phyloP scores from a whole-genome alignment of 2,329 filamentous ascomycete species.

The Alternaria gaisen region DNA sequence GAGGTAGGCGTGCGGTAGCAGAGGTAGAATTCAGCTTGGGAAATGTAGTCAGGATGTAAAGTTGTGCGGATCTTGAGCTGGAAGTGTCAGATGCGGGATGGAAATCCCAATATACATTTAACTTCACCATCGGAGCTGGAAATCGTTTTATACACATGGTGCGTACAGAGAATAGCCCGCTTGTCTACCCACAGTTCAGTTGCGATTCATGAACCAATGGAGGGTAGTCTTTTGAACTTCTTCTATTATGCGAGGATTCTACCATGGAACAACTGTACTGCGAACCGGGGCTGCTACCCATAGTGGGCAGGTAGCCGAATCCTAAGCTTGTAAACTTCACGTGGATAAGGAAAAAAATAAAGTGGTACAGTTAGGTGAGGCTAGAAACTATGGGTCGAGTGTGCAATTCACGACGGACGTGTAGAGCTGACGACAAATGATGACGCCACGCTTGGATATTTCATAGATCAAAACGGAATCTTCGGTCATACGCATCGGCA shows the following conservation, averaged over 20 bases:
- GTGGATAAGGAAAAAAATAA: accelerated
- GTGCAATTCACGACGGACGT: too few relatives aligned
- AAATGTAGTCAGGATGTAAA: background rate
- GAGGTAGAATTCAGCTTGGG: background rate
- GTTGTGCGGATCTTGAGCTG: background rate
- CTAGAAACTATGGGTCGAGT: too few relatives aligned
- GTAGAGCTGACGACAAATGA: too few relatives aligned
- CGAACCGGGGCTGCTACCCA: background rate
- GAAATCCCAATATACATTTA: accelerated
- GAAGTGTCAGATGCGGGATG: background rate
- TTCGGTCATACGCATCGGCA: accelerated
- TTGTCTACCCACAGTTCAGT: background rate
- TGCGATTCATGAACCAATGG: background rate
- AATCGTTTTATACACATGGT: background rate
- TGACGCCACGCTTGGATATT: too few relatives aligned
- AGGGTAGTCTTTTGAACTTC: background rate
- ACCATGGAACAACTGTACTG: background rate
- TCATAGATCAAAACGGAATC: accelerated
- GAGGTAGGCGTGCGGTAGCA: background rate
- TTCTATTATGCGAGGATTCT: background rate
- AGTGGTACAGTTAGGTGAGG: too few relatives aligned
- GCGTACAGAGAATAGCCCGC: too few relatives aligned
- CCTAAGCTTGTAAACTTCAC: background rate
- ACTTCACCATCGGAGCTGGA: background rate
- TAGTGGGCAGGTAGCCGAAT: background rate